Evolutionary conservation across 805 yeast species (phyloP), one percentile per base, ranked within the genome.

Genomic region (Kazachstania viticola): DNA sequence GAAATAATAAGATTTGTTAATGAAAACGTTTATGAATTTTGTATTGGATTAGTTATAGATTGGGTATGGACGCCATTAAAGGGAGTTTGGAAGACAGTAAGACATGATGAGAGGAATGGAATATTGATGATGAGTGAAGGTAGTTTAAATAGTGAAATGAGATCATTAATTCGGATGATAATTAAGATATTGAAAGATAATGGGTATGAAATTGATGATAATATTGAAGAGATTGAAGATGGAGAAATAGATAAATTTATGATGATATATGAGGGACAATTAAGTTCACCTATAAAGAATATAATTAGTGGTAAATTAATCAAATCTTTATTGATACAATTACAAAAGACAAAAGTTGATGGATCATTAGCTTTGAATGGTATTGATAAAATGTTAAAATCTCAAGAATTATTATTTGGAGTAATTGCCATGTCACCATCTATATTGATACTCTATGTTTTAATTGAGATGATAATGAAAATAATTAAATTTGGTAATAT

Each of bases 331-430:
- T 60, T 91, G 47, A 87, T 88, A 39, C 97, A 91, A 55, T 64
- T 91, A n/a, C 98, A 88, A 54, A 88, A 91, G 58, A 79, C 94
- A 9, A 88, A 88, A 56, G 96, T 91, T 5, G 98, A 88, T 53
- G 95, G 94, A 7, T 85, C 81, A 23, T 62, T 85, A 4, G 97
- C 95, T 0, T 70, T 88, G 38, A 73, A 70, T 44, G 97, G 97
- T 7, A 87, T 91, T 39, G 97, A 91, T 56, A 78, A 81, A 50
- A 62, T 88, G 42, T 66, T 91, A 28, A 79, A 84, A 54, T 78
- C 91, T 31, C 98, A 88, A 59, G 94, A 91, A 52, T 68, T 88
- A 33, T 91, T 91, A n/a, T 83, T 88, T 60, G 95, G 94, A 1
- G 62, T 83, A 15, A 80, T 91, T 17, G 95, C 96, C 1, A 76